Evolutionary conservation across 305 asterid genomes (phyloP).

Genomic region (Fraxinus sp.): DNA sequence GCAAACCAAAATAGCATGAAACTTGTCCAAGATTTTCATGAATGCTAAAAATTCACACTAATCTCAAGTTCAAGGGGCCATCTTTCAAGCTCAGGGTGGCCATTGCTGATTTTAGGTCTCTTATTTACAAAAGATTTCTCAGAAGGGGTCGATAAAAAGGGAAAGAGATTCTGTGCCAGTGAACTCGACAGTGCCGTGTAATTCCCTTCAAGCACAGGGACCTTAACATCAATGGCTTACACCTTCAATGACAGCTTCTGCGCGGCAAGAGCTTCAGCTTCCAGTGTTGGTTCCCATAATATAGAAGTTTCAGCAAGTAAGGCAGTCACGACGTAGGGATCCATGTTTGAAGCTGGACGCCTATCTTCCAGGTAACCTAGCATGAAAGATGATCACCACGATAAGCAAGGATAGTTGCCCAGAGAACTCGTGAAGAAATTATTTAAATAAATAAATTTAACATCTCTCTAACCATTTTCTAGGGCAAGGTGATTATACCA

Average conservation of each 20-base stretch:
- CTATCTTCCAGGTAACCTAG: constrained; percentile 96
- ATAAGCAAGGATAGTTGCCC: neutral
- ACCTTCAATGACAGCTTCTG: constrained; percentile 71
- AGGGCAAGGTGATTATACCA: neutral
- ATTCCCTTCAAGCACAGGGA: constrained; percentile 4
- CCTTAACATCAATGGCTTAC: constrained; percentile 29
- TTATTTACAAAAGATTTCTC: constrained; percentile 34
- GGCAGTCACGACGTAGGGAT: constrained; percentile 83
- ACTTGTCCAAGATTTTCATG: constrained; percentile 28
- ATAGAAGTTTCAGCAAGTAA: constrained; percentile 89
- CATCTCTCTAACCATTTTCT: neutral
- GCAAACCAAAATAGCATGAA: constrained; percentile 21
- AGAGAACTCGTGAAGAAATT: neutral
- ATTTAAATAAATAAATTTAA: neutral
- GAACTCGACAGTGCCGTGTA: constrained; percentile 13
- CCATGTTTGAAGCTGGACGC: constrained; percentile 99
- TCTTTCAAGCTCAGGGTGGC: constrained; percentile 24
- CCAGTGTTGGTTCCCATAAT: constrained; percentile 88
- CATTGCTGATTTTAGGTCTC: constrained; percentile 35
- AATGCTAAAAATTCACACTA: constrained; percentile 26
- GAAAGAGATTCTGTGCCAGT: constrained; percentile 25
- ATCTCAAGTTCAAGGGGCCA: constrained; percentile 30
- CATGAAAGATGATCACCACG: neutral
- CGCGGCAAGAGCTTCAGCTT: constrained; percentile 86
- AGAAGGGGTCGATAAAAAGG: constrained; percentile 27